Evolutionary conservation across 2,329 filamentous ascomycete genomes (phyloP).

Genomic region (Biscogniauxia mediterranea): DNA sequence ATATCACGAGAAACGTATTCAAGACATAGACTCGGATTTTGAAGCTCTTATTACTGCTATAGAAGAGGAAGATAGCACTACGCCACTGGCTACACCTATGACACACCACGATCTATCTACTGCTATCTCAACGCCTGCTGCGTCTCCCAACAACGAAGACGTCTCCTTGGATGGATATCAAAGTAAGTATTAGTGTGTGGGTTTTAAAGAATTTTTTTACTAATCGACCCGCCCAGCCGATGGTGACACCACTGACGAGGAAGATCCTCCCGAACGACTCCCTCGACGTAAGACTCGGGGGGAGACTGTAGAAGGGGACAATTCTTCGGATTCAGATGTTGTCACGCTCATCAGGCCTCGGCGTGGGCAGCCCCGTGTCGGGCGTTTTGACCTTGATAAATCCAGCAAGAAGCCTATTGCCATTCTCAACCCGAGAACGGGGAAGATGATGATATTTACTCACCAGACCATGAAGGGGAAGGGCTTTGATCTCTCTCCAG

Average conservation of each 20-base stretch:
- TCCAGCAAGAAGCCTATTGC: slow-evolving; percentile 57
- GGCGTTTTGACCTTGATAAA: slow-evolving; percentile 54
- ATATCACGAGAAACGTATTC: neutral
- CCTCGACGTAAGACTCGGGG: slow-evolving; percentile 48
- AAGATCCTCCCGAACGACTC: slow-evolving; percentile 48
- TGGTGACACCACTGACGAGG: slow-evolving; percentile 62
- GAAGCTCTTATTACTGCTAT: slow-evolving; percentile 30
- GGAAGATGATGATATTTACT: slow-evolving; percentile 64
- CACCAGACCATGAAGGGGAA: slow-evolving; percentile 45
- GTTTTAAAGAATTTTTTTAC: slow-evolving; percentile 30
- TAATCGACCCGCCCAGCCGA: slow-evolving; percentile 48
- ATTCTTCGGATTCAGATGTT: slow-evolving; percentile 49
- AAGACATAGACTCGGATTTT: slow-evolving; percentile 10
- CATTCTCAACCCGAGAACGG: slow-evolving; percentile 54
- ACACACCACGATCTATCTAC: slow-evolving; percentile 33
- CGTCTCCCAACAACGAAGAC: slow-evolving; percentile 35
- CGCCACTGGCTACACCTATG: slow-evolving; percentile 42
- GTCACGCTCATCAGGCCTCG: slow-evolving; percentile 46
- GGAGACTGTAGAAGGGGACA: slow-evolving; percentile 38
- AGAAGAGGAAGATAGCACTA: slow-evolving; percentile 39
- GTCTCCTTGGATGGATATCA: slow-evolving; percentile 57
- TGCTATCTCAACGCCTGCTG: slow-evolving; percentile 33
- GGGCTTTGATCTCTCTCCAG: slow-evolving; percentile 51
- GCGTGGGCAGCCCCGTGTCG: slow-evolving; percentile 53
- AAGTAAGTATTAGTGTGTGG: slow-evolving; percentile 46